Base-by-base conservation (phyloP, 2,329 filamentous ascomycete genomes). In the Botrytis deweyae region DNA sequence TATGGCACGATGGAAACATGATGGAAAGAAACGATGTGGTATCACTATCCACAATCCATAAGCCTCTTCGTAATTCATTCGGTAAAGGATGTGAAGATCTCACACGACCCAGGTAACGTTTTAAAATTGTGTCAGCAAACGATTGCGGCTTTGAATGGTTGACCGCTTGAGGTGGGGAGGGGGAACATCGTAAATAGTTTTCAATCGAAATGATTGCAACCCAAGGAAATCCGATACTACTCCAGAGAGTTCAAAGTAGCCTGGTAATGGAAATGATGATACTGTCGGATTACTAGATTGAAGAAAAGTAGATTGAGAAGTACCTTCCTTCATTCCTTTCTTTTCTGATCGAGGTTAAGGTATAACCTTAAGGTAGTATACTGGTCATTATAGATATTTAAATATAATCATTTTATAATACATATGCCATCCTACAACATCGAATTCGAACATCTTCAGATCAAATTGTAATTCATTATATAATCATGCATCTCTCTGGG, bases 111-210 rank as follows among this genome's bases (percentile, higher is more conserved):
- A 14, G 22, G 22, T n/a, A 52, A 40, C 14, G 33, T 52, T 67
- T 52, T 18, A 67, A 38, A 20, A 20, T 38, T n/a, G 44, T 52
- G 64, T 67, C 64, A 67, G 46, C 64, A 40, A 67, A 52, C 64
- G 64, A 55, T 55, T 49, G 33, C 52, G 40, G 46, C 22, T 25
- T 33, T 29, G n/a, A 46, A 46, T 33, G 42, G 12, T 36, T 65
- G 42, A 65, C 42, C 63, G 29, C n/a, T 33, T 65, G 25, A 46
- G 7, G 38, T 38, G 33, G 25, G 25, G 36, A 55, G 49, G 49
- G 12, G 25, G 25, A 55, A 22, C 33, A 22, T 55, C n/a, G 49
- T 22, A 46, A 55, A 25, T 68, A 36, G 65, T 20, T 44, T 44
- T n/a, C 10, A 12, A 44, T 44, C 29, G n/a, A 12, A 33, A 29